Conservation (phyloP, 116 monocot species). For the Zostera marina region DNA sequence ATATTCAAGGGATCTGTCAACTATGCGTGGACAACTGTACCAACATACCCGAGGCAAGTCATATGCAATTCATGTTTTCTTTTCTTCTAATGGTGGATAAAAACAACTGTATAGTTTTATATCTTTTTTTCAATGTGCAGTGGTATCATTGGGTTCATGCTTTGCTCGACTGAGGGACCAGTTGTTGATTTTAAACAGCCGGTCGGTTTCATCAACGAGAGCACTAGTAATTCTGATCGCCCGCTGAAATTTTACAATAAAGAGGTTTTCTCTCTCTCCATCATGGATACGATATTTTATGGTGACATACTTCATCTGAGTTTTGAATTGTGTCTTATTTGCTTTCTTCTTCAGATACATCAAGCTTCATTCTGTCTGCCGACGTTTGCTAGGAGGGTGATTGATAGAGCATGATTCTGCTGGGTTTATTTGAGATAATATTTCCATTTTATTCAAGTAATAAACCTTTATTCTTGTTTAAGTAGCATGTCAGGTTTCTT, state of each 20-base stretch:
- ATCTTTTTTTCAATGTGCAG: slow-evolving; percentile 28
- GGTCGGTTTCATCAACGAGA: slow-evolving; percentile 25
- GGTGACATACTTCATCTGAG: neutral
- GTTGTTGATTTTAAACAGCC: slow-evolving; percentile 51
- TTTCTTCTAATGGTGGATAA: neutral
- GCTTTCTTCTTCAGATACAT: slow-evolving; percentile 35
- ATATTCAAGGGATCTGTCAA: slow-evolving; percentile 62
- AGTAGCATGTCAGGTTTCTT: too few species aligned
- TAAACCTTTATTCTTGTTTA: too few species aligned
- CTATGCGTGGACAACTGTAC: slow-evolving; percentile 77
- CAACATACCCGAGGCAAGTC: slow-evolving; percentile 57
- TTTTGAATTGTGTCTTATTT: neutral
- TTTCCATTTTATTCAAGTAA: too few species aligned
- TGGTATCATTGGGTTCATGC: slow-evolving; percentile 77
- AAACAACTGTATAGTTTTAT: neutral
- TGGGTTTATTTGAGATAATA: too few species aligned
- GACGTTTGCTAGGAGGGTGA: slow-evolving; percentile 53
- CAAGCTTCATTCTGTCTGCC: slow-evolving; percentile 59
- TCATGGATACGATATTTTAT: neutral
- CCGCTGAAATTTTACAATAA: slow-evolving; percentile 65
- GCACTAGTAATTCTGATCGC: slow-evolving; percentile 17
- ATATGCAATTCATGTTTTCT: neutral
- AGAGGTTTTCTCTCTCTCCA: slow-evolving; percentile 16
- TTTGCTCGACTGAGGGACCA: slow-evolving; percentile 71
- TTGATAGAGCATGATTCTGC: slow-evolving; percentile 8